Conservation (phyloP, 1,284 basidiomycete species). For the Apiotrichum sp. region DNA sequence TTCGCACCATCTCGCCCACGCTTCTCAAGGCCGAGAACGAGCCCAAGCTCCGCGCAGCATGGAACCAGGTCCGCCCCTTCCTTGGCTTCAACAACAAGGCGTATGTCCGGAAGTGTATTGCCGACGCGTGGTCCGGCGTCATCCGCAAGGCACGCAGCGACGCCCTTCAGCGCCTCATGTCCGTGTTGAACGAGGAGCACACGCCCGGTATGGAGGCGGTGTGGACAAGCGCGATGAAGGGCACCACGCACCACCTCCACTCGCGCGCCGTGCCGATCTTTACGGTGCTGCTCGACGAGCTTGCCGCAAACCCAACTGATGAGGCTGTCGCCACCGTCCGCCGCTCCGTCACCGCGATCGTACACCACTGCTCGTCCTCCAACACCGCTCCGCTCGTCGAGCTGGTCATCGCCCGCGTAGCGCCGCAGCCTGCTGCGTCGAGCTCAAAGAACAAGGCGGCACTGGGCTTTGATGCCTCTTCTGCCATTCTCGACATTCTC, state of each 20-base stretch:
- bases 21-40: constrained; percentile 30
- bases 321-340: constrained; percentile 42
- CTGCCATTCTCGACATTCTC: constrained; percentile 29
- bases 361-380: constrained; percentile 67
- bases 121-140: constrained; percentile 45
- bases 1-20: constrained; percentile 34
- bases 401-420: constrained; percentile 28
- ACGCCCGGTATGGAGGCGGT: constrained; percentile 38
- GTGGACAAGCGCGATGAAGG: constrained; percentile 34
- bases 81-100: constrained; percentile 34
- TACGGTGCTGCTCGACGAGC: constrained; percentile 48
- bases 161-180: constrained; percentile 26
- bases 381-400: constrained; percentile 61
- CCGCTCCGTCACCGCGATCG: constrained; percentile 61
- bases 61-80: constrained; percentile 34
- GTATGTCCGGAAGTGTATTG: constrained; percentile 43
- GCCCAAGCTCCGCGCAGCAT: constrained; percentile 23
- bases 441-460: constrained; percentile 12
- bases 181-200: constrained; percentile 29
- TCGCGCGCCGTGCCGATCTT: constrained; percentile 64
- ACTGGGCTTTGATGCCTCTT: constrained; percentile 5
- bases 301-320: constrained; percentile 30
- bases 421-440: constrained; percentile 7
- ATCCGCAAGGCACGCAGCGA: constrained; percentile 40
- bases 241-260: constrained; percentile 69